Percentiles rank a stretch among this genome's conserved stretches.
phyloP scores from a whole-genome alignment of 495 filamentous ascomycete species.

The Neurospora sp. region DNA sequence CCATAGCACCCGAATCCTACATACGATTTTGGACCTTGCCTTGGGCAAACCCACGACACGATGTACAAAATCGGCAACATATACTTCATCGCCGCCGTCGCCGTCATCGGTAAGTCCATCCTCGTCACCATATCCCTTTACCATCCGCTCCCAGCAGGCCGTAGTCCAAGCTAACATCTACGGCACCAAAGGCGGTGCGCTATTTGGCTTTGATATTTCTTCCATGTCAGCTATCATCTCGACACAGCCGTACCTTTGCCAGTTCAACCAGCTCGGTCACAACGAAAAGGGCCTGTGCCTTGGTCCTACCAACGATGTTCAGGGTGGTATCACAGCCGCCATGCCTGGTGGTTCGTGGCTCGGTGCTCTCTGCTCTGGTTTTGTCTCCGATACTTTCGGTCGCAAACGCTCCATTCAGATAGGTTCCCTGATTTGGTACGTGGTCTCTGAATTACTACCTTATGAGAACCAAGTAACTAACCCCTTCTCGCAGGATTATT shows the following conservation, averaged over 20 bases:
- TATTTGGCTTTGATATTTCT: slow-evolving; percentile 77
- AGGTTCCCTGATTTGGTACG: slow-evolving; percentile 54
- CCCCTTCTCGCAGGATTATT: slow-evolving; percentile 21
- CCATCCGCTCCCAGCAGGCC: background rate
- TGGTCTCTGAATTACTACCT: background rate
- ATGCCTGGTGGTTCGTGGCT: slow-evolving; percentile 72
- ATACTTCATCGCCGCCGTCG: slow-evolving; percentile 64
- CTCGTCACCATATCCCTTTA: background rate
- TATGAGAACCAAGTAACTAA: background rate
- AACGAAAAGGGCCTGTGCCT: slow-evolving; percentile 31
- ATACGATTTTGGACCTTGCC: background rate
- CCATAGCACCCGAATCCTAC: background rate
- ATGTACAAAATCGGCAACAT: slow-evolving; percentile 54
- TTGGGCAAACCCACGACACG: slow-evolving; percentile 8
- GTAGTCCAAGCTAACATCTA: slow-evolving; percentile 14
- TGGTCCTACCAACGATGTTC: slow-evolving; percentile 37
- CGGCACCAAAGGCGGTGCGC: slow-evolving; percentile 49
- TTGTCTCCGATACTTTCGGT: slow-evolving; percentile 55
- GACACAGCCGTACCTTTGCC: slow-evolving; percentile 51
- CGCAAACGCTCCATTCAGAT: slow-evolving; percentile 58
- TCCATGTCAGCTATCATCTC: slow-evolving; percentile 73
- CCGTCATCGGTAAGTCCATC: slow-evolving; percentile 46
- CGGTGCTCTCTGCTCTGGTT: slow-evolving; percentile 59
- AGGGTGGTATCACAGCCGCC: slow-evolving; percentile 55
- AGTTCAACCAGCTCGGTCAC: slow-evolving; percentile 46